Evolutionary conservation across 1,139 yeast genomes (phyloP), one percentile per base, ranked within the genome.

Genomic region (Pichia sp.): DNA sequence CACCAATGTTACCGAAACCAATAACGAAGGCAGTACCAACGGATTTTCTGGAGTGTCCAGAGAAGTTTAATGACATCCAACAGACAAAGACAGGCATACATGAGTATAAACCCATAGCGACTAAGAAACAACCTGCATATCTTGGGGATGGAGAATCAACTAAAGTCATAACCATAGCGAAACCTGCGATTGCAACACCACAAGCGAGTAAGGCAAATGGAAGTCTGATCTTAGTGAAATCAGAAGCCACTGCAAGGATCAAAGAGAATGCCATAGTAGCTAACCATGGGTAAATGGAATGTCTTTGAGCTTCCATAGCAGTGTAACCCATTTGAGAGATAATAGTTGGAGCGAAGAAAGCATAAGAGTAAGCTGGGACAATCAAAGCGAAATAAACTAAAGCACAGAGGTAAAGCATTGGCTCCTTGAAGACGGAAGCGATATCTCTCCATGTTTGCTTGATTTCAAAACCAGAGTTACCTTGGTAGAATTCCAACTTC

Each of bases 1-100:
- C 94, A 52, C 94, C 94, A 59, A 84, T 82, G 66, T 86, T 85
- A 54, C 94, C 94, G 62, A 85, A 85, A 1, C 93, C 94, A 55
- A 86, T 77, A 60, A 83, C 88, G 75, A 83, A 81, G 2, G 87
- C 90, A 15, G 89, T 79, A 45, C 87, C 88, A 18, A 84, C 84
- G 21, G 86, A 73, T 57, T 83, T 82, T 63, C 91, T 73, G 44
- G 80, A 67, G 60, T 85, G 91, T 28, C 93, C 89, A 10, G 84
- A 78, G 54, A 79, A 76, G 61, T 83, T 83, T 61, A 85, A 71
- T 17, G 84, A 77, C 33, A 72, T 73, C 88, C 91, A 83, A 67
- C 94, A 85, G 20, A 86, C 81, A 33, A 85, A 65, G 22, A 83
- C 60, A n/a, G 94, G 94, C 94, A 85, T 85, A 33, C 83, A 77